Evolutionary conservation across 2,329 filamentous ascomycete genomes (phyloP), one percentile per base, ranked within the genome.

Genomic region (Phoma herbarum): DNA sequence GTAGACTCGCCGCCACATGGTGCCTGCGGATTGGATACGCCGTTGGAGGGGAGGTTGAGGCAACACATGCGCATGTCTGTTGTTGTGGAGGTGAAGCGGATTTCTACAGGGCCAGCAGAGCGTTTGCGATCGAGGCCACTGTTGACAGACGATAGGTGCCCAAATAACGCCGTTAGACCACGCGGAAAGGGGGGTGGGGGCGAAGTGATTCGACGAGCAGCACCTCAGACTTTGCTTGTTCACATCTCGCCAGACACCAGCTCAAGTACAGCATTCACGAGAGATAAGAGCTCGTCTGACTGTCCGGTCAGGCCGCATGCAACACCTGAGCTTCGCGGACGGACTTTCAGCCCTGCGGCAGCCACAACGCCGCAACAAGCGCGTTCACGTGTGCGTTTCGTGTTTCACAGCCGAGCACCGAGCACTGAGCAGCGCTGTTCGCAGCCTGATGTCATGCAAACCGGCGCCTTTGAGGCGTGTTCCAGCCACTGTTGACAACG

Each of bases 1-100:
- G 80, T 97, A 97, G 63, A 89, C 86, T 78, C 93, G 89, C 83
- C 93, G 88, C 93, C 92, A 97, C 94, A 97, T 97, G 39, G 45
- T 59, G 69, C 69, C 59, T 60, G 65, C 58, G 60, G 61, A 61
- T 56, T 57, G 48, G 60, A 52, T 60, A 53, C 61, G 60, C 60
- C 54, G 66, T 59, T 45, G 22, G 62, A 31, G 56, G 50, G 52
- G 50, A 48, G 48, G 42, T 35, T 58, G 61, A 59, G 53, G 62
- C 62, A 52, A 68, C 57, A 62, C 68, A 68, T 63, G 67, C 44
- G 72, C 74, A 76, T 76, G 60, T 68, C 71, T 71, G 70, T 67
- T 49, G 62, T 61, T 49, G 61, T 46, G 56, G 57, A 53, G 43
- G 33, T 48, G 55, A 53, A 51, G 63, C 29, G 55, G 55, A 59